Evolutionary conservation across 164 flowering plant genomes (phyloP).

Genomic region (Aristolochia fimbriata): DNA sequence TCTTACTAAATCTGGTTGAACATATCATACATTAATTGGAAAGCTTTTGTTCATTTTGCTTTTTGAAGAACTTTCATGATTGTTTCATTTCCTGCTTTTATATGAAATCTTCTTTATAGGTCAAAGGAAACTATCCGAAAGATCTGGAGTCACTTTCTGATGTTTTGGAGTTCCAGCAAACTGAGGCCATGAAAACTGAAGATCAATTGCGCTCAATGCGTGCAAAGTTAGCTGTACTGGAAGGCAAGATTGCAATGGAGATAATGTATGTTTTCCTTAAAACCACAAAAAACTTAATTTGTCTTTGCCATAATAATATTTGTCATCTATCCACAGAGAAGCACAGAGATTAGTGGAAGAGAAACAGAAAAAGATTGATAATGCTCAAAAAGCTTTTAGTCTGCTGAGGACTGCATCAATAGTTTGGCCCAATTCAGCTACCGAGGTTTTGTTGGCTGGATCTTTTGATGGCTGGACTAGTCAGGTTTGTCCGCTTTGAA

Average conservation of each 20-base stretch:
- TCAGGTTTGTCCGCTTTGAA: constrained; percentile 40
- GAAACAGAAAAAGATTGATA: constrained; percentile 60
- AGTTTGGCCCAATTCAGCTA: constrained; percentile 75
- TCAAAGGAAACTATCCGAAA: constrained; percentile 23
- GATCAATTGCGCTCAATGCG: constrained; percentile 57
- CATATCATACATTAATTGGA: not conserved
- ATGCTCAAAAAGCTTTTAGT: constrained; percentile 41
- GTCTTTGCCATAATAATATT: constrained; percentile 3
- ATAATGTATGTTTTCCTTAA: constrained; percentile 37
- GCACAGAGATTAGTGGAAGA: constrained; percentile 48
- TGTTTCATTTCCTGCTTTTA: constrained; percentile 9
- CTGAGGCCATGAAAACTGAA: constrained; percentile 58
- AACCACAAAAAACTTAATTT: not conserved
- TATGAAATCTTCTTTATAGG: constrained; percentile 22
- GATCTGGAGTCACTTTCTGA: constrained; percentile 60
- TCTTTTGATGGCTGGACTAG: constrained; percentile 95
- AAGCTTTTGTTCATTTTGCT: constrained; percentile 22
- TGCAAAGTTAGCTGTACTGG: constrained; percentile 68
- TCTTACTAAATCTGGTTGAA: no score
- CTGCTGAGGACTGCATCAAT: constrained; percentile 52
- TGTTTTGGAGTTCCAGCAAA: constrained; percentile 79
- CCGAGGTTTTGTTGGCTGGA: constrained; percentile 72
- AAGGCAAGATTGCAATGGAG: constrained; percentile 74
- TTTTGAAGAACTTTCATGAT: constrained; percentile 24
- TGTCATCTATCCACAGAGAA: constrained; percentile 27